Evolutionary conservation across 2,329 filamentous ascomycete species (phyloP), one percentile per base, ranked within the genome.

Genomic region (Ophiocordyceps camponoti-saundersi): DNA sequence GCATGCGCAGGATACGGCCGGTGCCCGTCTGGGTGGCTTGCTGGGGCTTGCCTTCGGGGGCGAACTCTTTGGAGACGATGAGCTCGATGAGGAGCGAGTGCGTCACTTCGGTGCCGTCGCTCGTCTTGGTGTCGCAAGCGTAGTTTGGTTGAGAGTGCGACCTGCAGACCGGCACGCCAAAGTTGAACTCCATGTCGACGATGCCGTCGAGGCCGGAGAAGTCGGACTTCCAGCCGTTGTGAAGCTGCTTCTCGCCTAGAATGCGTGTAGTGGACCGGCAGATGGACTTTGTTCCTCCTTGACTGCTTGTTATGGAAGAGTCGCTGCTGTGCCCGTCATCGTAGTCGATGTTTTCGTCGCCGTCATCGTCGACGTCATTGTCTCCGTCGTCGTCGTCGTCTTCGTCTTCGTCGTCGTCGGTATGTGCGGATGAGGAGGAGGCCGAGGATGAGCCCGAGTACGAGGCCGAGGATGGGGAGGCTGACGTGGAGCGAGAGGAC

Each of bases 21-120:
- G 88, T 84, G 50, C 90, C 90, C 0, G 90, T 95, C 45, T 89
- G 87, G 0, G 86, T 89, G 44, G 85, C 75, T 45, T 87, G 70
- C 46, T 69, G 65, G 2, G 73, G 71, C 61, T 80, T 81, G 49
- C 78, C 80, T 58, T 82, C 79, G 52, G 82, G 83, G 0, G 74
- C 75, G 68, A 86, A 92, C 62, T 96, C 90, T 63, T 95, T 88
- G 2, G 85, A 85, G 21, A 98, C 88, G 45, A 96, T 88, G 69
- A 96, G 79, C 66, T 98, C 90, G 48, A 96, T 75, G 57, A 95
- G 78, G 42, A 98, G 76, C 58, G 82, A 80, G 69, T 98, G 90
- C 46, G 79, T 79, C 48, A 95, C 79, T 56, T 83, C 79, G 53
- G 87, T 79, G 46, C 87, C 87, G 56, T 82, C 80, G 45, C 73